Percentiles rank a stretch among this genome's conserved stretches.
Evolutionary conservation across 2,329 filamentous ascomycete species (phyloP).

Genomic region (Aureobasidium sp.): DNA sequence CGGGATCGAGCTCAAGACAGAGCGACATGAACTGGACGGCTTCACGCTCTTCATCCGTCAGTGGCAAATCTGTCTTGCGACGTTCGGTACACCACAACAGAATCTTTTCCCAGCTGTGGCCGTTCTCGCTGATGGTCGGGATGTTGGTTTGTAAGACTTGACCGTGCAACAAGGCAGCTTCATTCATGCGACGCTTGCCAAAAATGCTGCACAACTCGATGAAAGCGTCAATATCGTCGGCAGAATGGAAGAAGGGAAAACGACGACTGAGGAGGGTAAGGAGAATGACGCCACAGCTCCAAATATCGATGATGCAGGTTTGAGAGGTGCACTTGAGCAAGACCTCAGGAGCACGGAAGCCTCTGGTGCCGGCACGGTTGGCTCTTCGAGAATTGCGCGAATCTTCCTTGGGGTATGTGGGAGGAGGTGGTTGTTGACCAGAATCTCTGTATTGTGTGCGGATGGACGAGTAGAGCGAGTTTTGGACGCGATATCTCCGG

Average conservation of each 20-base stretch:
- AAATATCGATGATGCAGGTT: slow-evolving; percentile 86
- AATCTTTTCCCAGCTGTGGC: slow-evolving; percentile 87
- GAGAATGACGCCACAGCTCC: slow-evolving; percentile 94
- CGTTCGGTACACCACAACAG: slow-evolving; percentile 88
- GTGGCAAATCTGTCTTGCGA: slow-evolving; percentile 46
- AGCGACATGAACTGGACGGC: slow-evolving; percentile 65
- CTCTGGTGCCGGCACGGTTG: slow-evolving; percentile 88
- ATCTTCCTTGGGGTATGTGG: slow-evolving; percentile 83
- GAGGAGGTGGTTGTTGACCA: slow-evolving; percentile 31
- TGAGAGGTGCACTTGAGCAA: slow-evolving; percentile 96
- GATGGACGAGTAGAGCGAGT: slow-evolving; percentile 46
- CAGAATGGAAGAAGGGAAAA: slow-evolving; percentile 97
- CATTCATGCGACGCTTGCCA: slow-evolving; percentile 75
- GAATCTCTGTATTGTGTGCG: slow-evolving; percentile 17
- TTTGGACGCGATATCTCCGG: slow-evolving; percentile 53
- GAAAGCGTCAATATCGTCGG: slow-evolving; percentile 96
- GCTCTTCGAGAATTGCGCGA: slow-evolving; percentile 80
- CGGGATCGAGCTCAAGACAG: slow-evolving; percentile 71
- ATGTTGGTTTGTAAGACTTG: slow-evolving; percentile 89
- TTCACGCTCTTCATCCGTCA: slow-evolving; percentile 62
- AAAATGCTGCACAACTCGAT: slow-evolving; percentile 97
- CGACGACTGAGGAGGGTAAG: slow-evolving; percentile 87
- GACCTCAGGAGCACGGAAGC: slow-evolving; percentile 93
- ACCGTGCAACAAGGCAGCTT: slow-evolving; percentile 75
- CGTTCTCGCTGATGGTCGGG: slow-evolving; percentile 77